Evolutionary conservation across 331 rosid genomes (phyloP).

Genomic region (Cydonia oblonga): DNA sequence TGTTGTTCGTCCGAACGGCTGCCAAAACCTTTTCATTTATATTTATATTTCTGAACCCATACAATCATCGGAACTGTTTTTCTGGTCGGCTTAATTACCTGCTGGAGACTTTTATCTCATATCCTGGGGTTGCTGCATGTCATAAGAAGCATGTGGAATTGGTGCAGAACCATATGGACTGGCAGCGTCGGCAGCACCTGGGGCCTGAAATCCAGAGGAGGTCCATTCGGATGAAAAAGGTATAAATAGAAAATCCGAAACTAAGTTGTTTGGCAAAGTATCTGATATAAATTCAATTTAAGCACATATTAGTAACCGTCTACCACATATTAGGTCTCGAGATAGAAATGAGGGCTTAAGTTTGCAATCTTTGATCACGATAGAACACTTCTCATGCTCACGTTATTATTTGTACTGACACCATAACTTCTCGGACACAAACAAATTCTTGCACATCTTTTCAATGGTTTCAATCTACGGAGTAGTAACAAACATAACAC

Average conservation of each 20-base stretch:
- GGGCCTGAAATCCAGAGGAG: constrained; percentile 32
- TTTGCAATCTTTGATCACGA: background rate
- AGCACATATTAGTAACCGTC: background rate
- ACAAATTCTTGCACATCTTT: background rate
- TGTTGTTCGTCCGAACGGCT: background rate
- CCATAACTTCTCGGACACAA: background rate
- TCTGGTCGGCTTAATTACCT: background rate
- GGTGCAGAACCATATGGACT: constrained; percentile 33
- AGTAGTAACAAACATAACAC: background rate
- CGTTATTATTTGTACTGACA: background rate
- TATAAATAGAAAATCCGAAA: background rate
- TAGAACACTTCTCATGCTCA: background rate
- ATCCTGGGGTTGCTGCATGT: constrained; percentile 24
- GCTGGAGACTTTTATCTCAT: constrained; percentile 19
- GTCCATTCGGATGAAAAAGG: background rate
- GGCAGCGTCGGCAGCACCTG: constrained; percentile 27
- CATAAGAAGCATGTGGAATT: constrained; percentile 24
- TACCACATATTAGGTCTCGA: background rate
- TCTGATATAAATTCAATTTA: background rate
- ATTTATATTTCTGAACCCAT: background rate
- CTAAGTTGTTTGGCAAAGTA: background rate
- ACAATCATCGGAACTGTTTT: background rate
- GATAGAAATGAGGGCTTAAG: background rate
- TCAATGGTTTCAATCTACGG: background rate
- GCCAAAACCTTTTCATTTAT: background rate